Conservation (phyloP, 2,329 filamentous ascomycete species). For the Coniochaeta hoffmannii region DNA sequence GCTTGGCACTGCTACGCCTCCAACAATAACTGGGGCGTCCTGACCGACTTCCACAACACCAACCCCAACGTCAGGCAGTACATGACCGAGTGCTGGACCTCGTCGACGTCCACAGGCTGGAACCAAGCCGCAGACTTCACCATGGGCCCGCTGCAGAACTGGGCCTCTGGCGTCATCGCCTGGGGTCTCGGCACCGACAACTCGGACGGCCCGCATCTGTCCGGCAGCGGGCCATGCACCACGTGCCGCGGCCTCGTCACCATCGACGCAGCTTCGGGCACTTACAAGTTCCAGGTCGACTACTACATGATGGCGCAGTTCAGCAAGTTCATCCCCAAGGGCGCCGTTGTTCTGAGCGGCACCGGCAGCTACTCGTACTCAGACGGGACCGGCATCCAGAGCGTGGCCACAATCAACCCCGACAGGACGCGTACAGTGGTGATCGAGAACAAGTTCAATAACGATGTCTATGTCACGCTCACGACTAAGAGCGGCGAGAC, state of each 20-base stretch:
- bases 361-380: slow-evolving; percentile 35
- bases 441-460: slow-evolving; percentile 37
- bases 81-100: slow-evolving; percentile 42
- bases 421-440: slow-evolving; percentile 37
- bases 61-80: slow-evolving; percentile 33
- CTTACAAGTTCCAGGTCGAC: slow-evolving; percentile 37
- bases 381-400: slow-evolving; percentile 30
- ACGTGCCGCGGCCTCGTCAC: slow-evolving; percentile 46
- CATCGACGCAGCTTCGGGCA: slow-evolving; percentile 37
- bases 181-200: slow-evolving; percentile 37
- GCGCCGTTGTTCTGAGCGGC: slow-evolving; percentile 32
- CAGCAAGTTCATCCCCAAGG: slow-evolving; percentile 37
- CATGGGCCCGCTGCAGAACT: slow-evolving; percentile 41
- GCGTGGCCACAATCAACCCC: slow-evolving; percentile 37
- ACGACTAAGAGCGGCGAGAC: slow-evolving; percentile 23
- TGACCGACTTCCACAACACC: slow-evolving; percentile 30
- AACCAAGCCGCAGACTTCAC: slow-evolving; percentile 33
- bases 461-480: slow-evolving; percentile 34
- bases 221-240: slow-evolving; percentile 29
- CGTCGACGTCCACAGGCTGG: slow-evolving; percentile 25
- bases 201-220: slow-evolving; percentile 33
- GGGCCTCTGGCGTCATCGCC: slow-evolving; percentile 33
- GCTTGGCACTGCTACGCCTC: slow-evolving; percentile 35
- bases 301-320: slow-evolving; percentile 50
- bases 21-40: slow-evolving; percentile 26